Evolutionary conservation across 495 filamentous ascomycete species (phyloP).

Genomic region (Penicillium psychrofluorescens): DNA sequence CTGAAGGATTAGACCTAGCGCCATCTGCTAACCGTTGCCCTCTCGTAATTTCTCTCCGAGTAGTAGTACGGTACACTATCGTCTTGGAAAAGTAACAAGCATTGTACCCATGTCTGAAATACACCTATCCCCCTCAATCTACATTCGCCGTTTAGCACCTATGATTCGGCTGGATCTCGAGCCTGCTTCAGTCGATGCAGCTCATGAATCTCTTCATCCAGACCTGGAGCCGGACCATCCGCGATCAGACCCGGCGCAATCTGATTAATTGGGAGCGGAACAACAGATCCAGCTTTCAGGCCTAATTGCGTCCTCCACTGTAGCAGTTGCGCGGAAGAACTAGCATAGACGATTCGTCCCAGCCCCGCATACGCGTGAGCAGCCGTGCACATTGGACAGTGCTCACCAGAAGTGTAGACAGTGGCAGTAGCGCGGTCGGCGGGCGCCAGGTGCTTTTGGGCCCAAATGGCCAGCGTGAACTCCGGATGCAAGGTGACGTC

Average conservation of each 20-base stretch:
- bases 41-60: too few species aligned
- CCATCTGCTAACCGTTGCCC: too few species aligned
- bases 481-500: conserved; percentile 12
- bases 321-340: conserved; percentile 7
- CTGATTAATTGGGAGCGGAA: conserved; percentile 2
- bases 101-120: too few species aligned
- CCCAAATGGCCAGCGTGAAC: conserved; percentile 9
- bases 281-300: not conserved
- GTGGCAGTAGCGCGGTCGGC: conserved; percentile 16
- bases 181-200: conserved; percentile 8
- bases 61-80: too few species aligned
- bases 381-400: conserved; percentile 28
- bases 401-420: conserved; percentile 28
- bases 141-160: too few species aligned
- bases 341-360: conserved; percentile 23
- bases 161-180: too few species aligned
- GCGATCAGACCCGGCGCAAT: conserved; percentile 8
- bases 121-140: too few species aligned
- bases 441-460: conserved; percentile 12
- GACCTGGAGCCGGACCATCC: conserved; percentile 8
- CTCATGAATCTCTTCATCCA: conserved; percentile 7
- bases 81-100: too few species aligned
- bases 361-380: conserved; percentile 20
- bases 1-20: too few species aligned
- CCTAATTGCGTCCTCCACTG: conserved; percentile 8